These are phyloP conservation scores for Oryza meyeriana DNA, from an alignment of 176 grass and related monocot genomes.

Conservation along the genomic window DNA sequence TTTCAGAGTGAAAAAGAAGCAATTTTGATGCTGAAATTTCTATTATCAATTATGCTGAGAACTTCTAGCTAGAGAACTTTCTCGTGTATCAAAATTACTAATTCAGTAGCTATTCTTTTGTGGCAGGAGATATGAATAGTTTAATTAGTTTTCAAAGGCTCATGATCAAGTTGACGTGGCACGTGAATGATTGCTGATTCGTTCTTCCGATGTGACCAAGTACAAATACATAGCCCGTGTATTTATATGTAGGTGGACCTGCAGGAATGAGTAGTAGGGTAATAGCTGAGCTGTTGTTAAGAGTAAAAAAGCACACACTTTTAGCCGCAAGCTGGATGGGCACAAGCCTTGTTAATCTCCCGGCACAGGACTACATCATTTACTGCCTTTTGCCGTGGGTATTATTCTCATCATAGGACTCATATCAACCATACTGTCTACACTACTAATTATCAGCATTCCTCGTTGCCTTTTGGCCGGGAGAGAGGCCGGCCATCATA, in stretches of 20 bases:
- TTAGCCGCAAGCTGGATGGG: not conserved
- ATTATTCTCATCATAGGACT: not conserved
- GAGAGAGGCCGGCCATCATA: not conserved
- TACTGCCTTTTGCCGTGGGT: not conserved
- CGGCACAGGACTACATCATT: not conserved
- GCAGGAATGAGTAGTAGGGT: not conserved
- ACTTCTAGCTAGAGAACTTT: not conserved
- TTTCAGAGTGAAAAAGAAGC: not conserved
- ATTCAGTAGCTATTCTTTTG: too few relatives aligned
- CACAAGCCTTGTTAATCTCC: slow-evolving; percentile 2
- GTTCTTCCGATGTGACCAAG: not conserved
- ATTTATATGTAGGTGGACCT: not conserved
- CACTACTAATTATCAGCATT: not conserved
- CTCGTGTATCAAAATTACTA: not conserved
- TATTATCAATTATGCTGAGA: not conserved
- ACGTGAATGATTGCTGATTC: not conserved
- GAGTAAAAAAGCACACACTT: not conserved
- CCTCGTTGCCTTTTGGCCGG: not conserved
- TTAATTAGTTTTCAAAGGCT: not conserved
- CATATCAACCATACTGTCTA: not conserved
- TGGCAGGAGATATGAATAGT: not conserved
- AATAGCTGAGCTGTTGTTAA: not conserved
- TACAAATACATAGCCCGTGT: not conserved
- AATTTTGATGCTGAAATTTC: not conserved
- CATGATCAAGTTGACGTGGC: not conserved